Evolutionary conservation across 2,329 filamentous ascomycete species (phyloP).

Genomic region (Incumbomyces delicatus): DNA sequence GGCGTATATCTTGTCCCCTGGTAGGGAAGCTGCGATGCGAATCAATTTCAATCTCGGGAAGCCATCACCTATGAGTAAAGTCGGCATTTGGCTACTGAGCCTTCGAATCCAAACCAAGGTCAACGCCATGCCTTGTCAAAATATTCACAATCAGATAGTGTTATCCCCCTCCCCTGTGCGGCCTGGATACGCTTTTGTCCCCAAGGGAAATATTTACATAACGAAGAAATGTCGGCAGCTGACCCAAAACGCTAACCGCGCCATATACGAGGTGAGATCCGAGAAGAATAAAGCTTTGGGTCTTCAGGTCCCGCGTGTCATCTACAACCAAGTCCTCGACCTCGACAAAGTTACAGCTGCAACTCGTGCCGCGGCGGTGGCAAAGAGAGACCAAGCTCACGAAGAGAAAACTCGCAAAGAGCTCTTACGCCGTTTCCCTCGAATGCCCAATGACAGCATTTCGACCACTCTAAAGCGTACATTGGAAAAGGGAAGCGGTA

Average conservation of each 20-base stretch:
- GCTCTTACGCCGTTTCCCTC: constrained; percentile 27
- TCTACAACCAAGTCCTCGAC: constrained; percentile 30
- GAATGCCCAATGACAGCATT: constrained; percentile 28
- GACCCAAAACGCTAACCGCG: constrained; percentile 25
- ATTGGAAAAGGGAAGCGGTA: constrained; percentile 32
- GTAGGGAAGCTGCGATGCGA: too few species aligned
- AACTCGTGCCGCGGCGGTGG: constrained; percentile 31
- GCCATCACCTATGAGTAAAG: too few species aligned
- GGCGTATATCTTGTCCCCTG: too few species aligned
- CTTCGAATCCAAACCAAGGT: too few species aligned
- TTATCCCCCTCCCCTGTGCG: constrained; percentile 13
- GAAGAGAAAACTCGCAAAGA: constrained; percentile 20
- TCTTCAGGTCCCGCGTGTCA: constrained; percentile 33
- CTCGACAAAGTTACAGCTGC: constrained; percentile 31
- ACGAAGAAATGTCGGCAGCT: constrained; percentile 32
- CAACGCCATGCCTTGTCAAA: neutral
- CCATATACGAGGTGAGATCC: constrained; percentile 30
- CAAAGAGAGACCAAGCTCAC: constrained; percentile 27
- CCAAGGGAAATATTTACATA: constrained; percentile 34
- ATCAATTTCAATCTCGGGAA: too few species aligned
- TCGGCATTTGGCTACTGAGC: too few species aligned
- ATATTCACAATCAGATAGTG: neutral
- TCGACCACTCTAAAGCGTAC: constrained; percentile 29
- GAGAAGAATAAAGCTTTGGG: constrained; percentile 28
- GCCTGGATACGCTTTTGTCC: constrained; percentile 30